Base-by-base conservation (phyloP, 345 rosid species). In the Pistacia integerrima region DNA sequence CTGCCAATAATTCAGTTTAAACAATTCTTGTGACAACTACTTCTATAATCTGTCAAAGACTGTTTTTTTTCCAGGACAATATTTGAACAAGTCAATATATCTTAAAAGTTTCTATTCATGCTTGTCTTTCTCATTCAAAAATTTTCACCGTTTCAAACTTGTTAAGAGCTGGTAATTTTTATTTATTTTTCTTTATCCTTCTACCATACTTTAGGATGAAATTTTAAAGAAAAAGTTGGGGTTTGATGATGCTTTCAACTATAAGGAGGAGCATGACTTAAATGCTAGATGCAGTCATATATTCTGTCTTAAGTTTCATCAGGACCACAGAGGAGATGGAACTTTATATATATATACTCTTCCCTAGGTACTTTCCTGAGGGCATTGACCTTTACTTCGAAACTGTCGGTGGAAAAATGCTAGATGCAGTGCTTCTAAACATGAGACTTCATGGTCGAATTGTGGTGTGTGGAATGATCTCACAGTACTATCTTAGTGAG, bases 241-340 rank as follows among this genome's bases (percentile, higher is more conserved):
- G 1, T 90, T 87, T 73, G 87, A 90, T 66, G 92, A 87, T 6
- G 94, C 92, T 49, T 90, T 91, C 84, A 91, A 88, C 67, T 89
- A 91, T 64, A 91, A 87, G 74, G 90, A 86, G 67, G 90, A 86
- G 78, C 12, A 71, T 2, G 88, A 88, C 77, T 79, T 84, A 38
- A 33, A 57, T 56, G 88, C 87, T n/a, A n/a, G n/a, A n/a, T n/a
- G n/a, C n/a, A n/a, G n/a, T 17, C 64, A 11, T 11, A 60, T 11
- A 41, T 41, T 30, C 33, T 30, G 2, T 30, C 33, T 30, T 5
- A 5, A 8, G 1, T 38, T 38, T 41, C 46, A 41, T 30, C 33
- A 30, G 8, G 46, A 41, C 8, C 46, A 41, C 10, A 41, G 46
- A 30, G 3, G 46, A 41, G 8, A 41, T 7, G 46, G 46, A 41